Evolutionary conservation across 2,329 filamentous ascomycete species (phyloP), one percentile per base, ranked within the genome.

Genomic region (Teratosphaeria destructans): DNA sequence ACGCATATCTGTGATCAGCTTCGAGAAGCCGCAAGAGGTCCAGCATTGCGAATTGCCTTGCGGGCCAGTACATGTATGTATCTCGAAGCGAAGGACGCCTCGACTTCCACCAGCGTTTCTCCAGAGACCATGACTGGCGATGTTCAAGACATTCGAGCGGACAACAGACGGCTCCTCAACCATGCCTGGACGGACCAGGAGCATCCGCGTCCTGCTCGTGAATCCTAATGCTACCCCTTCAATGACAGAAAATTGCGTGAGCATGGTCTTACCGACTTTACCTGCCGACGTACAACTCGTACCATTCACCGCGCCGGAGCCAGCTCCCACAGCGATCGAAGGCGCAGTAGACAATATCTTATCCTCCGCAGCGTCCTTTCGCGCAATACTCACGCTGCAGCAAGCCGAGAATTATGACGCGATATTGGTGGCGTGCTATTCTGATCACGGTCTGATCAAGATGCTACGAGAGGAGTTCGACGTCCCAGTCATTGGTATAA

Each of bases 271-370:
- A 29, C 67, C 73, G 1, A 78, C 75, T 14, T 70, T 82, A 0
- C 77, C 80, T 1, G 71, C 76, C 5, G 72, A 79, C 61, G 77
- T 81, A 54, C 73, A 73, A 35, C 72, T 82, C 0, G 72, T 75
- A 11, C 78, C 77, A 26, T 82, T 82, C 70, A 82, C 80, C 4
- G 74, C 78, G 0, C 78, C 80, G 0, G 64, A 73, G 26, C 76
- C 67, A 1, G 75, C 78, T 0, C 80, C 80, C 0, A 77, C 76
- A 14, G 80, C 80, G 2, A 78, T 82, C 34, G 80, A 83, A 69
- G 75, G 77, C 47, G 71, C 73, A 58, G 75, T 78, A 29, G 79
- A 82, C 67, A 77, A 75, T 54, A 73, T 81, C 49, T 75, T 82
- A 60, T 80, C 77, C 5, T 76, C 79, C 0, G 79, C 79, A 4